Conservation (phyloP, 768 basidiomycete genomes). For the Leccinum rimulosum region DNA sequence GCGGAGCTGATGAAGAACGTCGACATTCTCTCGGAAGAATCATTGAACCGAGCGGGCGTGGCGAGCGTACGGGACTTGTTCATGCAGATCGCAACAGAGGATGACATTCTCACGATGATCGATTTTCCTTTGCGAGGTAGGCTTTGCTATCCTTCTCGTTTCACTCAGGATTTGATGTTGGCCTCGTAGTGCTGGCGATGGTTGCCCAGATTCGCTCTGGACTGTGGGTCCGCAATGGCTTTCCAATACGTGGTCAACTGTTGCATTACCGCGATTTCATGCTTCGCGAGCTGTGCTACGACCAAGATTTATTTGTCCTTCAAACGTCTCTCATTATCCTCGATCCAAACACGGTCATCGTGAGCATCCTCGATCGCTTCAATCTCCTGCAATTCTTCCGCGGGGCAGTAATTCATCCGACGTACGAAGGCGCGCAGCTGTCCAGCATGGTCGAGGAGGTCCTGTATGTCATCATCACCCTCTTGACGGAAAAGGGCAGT, state of each 20-base stretch:
- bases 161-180: neutral
- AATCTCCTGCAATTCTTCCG: slow-evolving; percentile 78
- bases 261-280: slow-evolving; percentile 96
- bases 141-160: slow-evolving; percentile 21
- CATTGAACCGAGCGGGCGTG: slow-evolving; percentile 50
- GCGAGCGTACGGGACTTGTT: slow-evolving; percentile 60
- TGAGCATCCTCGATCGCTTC: slow-evolving; percentile 89
- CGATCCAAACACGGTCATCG: slow-evolving; percentile 74
- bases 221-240: slow-evolving; percentile 97
- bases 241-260: slow-evolving; percentile 90
- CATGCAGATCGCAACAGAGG: slow-evolving; percentile 58
- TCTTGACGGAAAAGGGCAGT: slow-evolving; percentile 78
- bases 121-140: slow-evolving; percentile 89
- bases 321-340: slow-evolving; percentile 81
- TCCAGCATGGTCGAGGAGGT: slow-evolving; percentile 91
- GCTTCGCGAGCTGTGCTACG: slow-evolving; percentile 93
- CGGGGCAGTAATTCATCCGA: slow-evolving; percentile 49
- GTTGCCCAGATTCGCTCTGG: slow-evolving; percentile 94
- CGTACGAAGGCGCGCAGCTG: slow-evolving; percentile 69
- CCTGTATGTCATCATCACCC: slow-evolving; percentile 81
- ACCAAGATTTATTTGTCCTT: slow-evolving; percentile 90
- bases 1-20: slow-evolving; percentile 88
- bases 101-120: slow-evolving; percentile 69
- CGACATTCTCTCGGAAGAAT: slow-evolving; percentile 57
- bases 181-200: slow-evolving; percentile 72